Conservation (phyloP, 139 green algal species). For the Chlamydomonas sp. region DNA sequence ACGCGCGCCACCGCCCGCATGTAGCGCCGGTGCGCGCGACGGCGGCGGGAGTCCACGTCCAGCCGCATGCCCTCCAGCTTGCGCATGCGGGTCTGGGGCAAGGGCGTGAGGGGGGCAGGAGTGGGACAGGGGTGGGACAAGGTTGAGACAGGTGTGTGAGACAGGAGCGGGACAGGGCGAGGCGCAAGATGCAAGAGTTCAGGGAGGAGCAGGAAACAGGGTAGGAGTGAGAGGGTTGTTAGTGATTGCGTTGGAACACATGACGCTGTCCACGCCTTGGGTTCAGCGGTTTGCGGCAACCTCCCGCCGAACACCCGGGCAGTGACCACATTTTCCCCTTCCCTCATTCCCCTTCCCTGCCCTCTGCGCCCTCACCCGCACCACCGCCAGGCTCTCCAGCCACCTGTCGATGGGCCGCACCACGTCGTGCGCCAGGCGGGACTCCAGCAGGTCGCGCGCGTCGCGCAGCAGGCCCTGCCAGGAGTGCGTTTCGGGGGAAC, state of each 20-base stretch:
- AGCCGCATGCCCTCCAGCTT: slow-evolving; percentile 74
- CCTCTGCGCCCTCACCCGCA: neutral
- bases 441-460: slow-evolving; percentile 30
- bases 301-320: no score
- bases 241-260: no score
- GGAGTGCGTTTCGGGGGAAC: neutral
- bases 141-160: no score
- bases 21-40: slow-evolving; percentile 41
- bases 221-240: no score
- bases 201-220: no score
- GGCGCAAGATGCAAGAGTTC: neutral
- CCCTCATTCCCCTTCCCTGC: neutral
- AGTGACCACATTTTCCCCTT: neutral
- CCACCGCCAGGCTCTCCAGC: slow-evolving; percentile 58
- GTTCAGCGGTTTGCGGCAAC: no score
- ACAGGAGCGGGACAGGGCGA: neutral
- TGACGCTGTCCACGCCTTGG: no score
- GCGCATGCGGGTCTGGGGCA: slow-evolving; percentile 71
- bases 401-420: slow-evolving; percentile 55
- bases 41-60: slow-evolving; percentile 78
- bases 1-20: slow-evolving; percentile 21
- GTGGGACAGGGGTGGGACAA: no score
- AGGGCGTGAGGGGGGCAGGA: no score
- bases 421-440: slow-evolving; percentile 34
- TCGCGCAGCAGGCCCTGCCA: slow-evolving; percentile 38